Evolutionary conservation across 169 alveolate genomes (phyloP), one percentile per base, ranked within the genome.

Genomic region (Plasmodium fragile): DNA sequence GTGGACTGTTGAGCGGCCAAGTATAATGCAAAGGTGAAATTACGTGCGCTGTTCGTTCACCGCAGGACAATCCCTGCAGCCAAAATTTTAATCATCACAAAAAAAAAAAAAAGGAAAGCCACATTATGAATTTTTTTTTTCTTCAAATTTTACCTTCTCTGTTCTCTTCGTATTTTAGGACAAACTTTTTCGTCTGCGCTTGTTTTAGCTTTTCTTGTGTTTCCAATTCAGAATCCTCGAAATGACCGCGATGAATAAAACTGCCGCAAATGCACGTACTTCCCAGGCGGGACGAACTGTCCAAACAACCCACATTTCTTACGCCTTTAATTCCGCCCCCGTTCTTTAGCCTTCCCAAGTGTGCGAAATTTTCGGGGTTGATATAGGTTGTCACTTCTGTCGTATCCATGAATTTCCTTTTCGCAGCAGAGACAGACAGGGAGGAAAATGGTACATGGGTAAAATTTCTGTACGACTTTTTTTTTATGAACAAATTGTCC

Each of bases 111-210:
- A 59, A 0, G 32, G 25, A 65, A n/a, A 65, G 36, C 30, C 13
- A 65, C 18, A 0, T 65, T 65, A 2, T 22, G 30, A 25, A 25
- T 65, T 22, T 65, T 65, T 22, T 65, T 65, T 65, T 39, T 55
- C 52, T 65, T 49, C 39, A 22, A 16, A 32, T 32, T 45, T 72
- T 84, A 73, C 83, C 83, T 36, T 73, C 43, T 84, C 93, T 84
- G 39, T 84, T 75, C n/a, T 16, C 79, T 18, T 84, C 82, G n/a
- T 84, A 84, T 73, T 84, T 84, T 73, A 49, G 18, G 10, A 22
- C 28, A 65, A 84, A 65, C 45, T 82, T 52, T 52, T 32, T 49
- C 59, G 34, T 34, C 32, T 73, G n/a, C 43, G 36, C 69, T 72
- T 84, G 49, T 28, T 32, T 39, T 65, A 13, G 6, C 11, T 22